Evolutionary conservation across 345 rosid species (phyloP).

Genomic region (Erodium maritimum): DNA sequence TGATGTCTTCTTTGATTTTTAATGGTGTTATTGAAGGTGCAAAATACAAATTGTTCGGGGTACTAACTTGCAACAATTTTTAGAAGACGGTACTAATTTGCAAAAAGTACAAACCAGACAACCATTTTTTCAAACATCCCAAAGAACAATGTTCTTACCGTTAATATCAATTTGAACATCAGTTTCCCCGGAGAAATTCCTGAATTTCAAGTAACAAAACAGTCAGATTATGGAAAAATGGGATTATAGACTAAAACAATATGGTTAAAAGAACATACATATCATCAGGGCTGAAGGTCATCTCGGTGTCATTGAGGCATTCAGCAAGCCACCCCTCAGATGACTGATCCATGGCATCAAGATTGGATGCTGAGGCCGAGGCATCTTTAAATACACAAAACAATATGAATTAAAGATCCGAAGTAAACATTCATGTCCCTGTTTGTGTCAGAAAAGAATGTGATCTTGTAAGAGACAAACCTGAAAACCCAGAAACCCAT

Average conservation of each 20-base stretch:
- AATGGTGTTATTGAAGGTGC: too few relatives aligned
- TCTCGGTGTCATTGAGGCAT: constrained; percentile 57
- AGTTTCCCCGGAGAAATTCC: constrained; percentile 37
- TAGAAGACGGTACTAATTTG: too few relatives aligned
- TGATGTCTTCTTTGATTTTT: too few relatives aligned
- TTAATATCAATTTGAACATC: constrained; percentile 50
- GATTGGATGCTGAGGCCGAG: constrained; percentile 29
- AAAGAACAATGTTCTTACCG: constrained; percentile 19
- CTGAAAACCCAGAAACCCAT: constrained; percentile 55
- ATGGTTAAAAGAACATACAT: constrained; percentile 37
- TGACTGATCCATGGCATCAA: constrained; percentile 41
- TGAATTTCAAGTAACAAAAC: constrained; percentile 18
- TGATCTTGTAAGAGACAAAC: constrained; percentile 24
- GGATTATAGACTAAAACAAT: constrained; percentile 8
- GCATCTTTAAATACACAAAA: constrained; percentile 23
- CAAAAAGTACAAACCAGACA: too few relatives aligned
- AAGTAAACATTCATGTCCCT: constrained; percentile 9
- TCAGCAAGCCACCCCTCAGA: constrained; percentile 66
- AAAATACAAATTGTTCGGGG: too few relatives aligned
- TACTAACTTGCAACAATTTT: too few relatives aligned
- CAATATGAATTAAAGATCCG: constrained; percentile 7
- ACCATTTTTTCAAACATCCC: too few relatives aligned
- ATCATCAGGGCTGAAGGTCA: constrained; percentile 36
- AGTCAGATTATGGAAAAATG: constrained; percentile 13
- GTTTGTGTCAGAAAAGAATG: neutral